Evolutionary conservation across 2,329 filamentous ascomycete genomes (phyloP), one percentile per base, ranked within the genome.

Genomic region (Scedosporium minutisporum): DNA sequence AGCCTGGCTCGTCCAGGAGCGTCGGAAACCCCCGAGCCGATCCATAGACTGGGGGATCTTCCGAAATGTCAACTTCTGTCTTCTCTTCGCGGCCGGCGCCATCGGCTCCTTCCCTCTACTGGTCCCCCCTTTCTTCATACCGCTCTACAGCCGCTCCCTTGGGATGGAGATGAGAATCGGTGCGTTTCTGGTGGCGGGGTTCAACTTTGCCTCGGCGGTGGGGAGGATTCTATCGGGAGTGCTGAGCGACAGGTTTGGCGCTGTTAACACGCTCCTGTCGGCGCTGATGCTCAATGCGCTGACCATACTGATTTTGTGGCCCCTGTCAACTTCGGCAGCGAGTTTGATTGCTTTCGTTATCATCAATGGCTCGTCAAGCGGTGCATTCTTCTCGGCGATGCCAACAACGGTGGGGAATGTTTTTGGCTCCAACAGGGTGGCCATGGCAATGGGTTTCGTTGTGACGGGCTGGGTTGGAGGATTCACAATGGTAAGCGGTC

Each of bases 301-400:
- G 0, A 87, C 82, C 62, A 84, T 86, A 76, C 73, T 87, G 16
- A 78, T 80, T 1, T 73, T 87, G 2, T 87, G 84, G 85, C 85
- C 85, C 0, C 76, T 83, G 0, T 83, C 82, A 1, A 80, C 74
- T 6, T 79, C 79, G 0, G 69, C 87, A 1, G 81, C 73, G 0
- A 82, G 83, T 0, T 68, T 87, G 27, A 72, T 82, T 14, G 71
- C 79, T 0, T 87, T 88, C 67, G 82, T 82, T 7, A 74, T 86
- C 4, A 71, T 87, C 27, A 87, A 86, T 65, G 85, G 85, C 0
- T 72, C 79, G 48, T 78, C 80, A 4, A 87, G 86, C 66, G 85
- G 85, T 0, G 83, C 81, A 0, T 87, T 87, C 73, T 87, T 88
- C 67, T 80, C 81, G 1, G 81, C 81, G 0, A 85, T 87, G 76